Base-by-base conservation (phyloP, 352 stramenopile species). In the Phytophthora capsici region DNA sequence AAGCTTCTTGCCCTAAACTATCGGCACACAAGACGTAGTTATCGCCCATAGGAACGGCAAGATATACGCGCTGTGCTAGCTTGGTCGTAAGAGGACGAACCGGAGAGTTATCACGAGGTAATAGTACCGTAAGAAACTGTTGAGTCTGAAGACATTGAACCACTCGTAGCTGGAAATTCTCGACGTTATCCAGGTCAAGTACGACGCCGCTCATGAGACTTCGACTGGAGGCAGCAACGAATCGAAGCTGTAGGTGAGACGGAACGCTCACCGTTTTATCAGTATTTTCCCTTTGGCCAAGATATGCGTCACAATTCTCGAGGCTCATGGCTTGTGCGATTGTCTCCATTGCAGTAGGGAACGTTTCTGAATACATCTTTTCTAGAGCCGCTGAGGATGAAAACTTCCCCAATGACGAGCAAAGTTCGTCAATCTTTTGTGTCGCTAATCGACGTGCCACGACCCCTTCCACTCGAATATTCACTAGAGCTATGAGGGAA, bases 11-110 rank as follows among this genome's bases (percentile, higher is more conserved):
- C 0, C 75, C 76, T 25, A 92, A 69, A 47, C 80, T 93, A 44
- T 93, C 82, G 7, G 70, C 69, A 56, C 80, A 88, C 9, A 93
- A 25, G 2, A 94, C 48, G 12, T 73, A 75, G 17, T 86, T 67
- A 30, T 89, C 79, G 5, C 77, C 70, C 66, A 94, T 81, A 0
- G 78, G 73, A 0, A 79, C 13, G 0, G 67, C 66, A 3, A 84
- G 9, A 44, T 79, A 80, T 4, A 86, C 63, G 8, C 82, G 71
- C 9, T 77, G 62, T 1, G 49, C 61, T 55, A 50, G 36, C 30
- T 81, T 84, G 8, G 32, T 6, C 3, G 75, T 74, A 10, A 84
- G 54, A 7, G 59, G 23, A 6, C 66, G 65, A 23, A 90, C 44
- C 0, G 56, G 9, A 63, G 43, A 46, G 58, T 67, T 17, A 44